A percentile compares a stretch with the other conserved stretches of the same genome.
Evolutionary conservation across 192 early-diverging fungal species (phyloP).

Genomic region (Backusella sp.): DNA sequence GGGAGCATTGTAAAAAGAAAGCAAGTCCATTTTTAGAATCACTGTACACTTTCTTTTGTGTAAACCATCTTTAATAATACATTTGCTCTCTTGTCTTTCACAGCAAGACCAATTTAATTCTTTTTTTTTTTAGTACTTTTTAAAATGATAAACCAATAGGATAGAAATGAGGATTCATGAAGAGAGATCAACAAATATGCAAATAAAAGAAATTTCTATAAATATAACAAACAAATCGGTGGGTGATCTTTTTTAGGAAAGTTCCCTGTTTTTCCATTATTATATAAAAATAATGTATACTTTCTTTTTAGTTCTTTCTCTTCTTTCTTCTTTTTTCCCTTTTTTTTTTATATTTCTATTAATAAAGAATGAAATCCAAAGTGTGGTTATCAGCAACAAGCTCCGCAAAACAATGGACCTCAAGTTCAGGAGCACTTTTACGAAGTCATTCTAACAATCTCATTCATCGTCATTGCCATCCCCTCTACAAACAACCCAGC

Average conservation of each 20-base stretch:
- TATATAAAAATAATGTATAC: not conserved
- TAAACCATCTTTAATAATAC: too few relatives aligned
- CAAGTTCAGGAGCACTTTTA: not conserved
- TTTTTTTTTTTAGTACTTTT: too few relatives aligned
- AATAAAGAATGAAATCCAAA: conserved; percentile 10
- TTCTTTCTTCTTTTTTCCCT: not conserved
- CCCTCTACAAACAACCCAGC: not conserved
- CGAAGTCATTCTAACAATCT: not conserved
- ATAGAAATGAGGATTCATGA: too few relatives aligned
- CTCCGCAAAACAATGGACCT: not conserved
- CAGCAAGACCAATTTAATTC: too few relatives aligned
- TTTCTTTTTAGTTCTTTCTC: not conserved
- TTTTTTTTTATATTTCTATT: not conserved
- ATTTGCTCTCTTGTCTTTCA: too few relatives aligned
- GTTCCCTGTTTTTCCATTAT: not conserved
- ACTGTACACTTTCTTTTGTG: too few relatives aligned
- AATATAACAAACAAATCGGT: not conserved
- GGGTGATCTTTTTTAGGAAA: not conserved
- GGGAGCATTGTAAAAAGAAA: too few relatives aligned
- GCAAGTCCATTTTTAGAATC: too few relatives aligned
- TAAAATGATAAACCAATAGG: too few relatives aligned
- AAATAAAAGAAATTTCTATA: not conserved
- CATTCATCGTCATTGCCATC: conserved; percentile 3
- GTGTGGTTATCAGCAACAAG: not conserved
- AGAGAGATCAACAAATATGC: too few relatives aligned